phyloP scores from a whole-genome alignment of 176 grass and related monocot genomes.

The Tillandsia fasciculata region DNA sequence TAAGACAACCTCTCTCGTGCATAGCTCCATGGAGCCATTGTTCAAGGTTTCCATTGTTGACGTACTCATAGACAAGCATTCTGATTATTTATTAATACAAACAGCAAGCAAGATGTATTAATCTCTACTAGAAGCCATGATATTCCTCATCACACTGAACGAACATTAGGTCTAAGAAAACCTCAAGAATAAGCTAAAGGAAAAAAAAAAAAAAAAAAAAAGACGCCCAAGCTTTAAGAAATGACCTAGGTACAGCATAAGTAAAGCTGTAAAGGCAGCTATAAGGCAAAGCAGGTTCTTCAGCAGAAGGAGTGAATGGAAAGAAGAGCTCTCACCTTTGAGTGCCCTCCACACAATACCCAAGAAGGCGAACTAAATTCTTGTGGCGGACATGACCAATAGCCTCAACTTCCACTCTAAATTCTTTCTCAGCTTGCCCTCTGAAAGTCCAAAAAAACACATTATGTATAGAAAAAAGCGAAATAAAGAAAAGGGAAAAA shows the following conservation, averaged over 20 bases:
- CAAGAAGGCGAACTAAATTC: conserved; percentile 87
- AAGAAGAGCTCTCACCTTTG: conserved; percentile 49
- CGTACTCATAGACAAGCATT: conserved; percentile 97
- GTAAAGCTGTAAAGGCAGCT: conserved; percentile 1
- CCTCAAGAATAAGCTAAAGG: neutral
- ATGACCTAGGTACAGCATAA: neutral
- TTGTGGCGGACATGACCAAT: conserved; percentile 96
- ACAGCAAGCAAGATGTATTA: conserved; percentile 27
- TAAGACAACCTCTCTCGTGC: conserved; percentile 66
- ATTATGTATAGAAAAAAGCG: neutral
- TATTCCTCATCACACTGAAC: neutral
- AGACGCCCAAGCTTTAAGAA: neutral
- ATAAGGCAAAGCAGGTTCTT: conserved; percentile 1
- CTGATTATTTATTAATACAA: conserved; percentile 26
- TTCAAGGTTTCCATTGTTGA: conserved; percentile 92
- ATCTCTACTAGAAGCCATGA: neutral
- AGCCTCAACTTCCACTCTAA: conserved; percentile 97
- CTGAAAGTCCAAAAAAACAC: conserved; percentile 30
- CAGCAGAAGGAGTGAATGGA: neutral
- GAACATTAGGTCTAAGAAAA: neutral
- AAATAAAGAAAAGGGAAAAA: conserved; percentile 13
- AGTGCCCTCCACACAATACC: conserved; percentile 89
- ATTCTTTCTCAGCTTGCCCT: conserved; percentile 94
- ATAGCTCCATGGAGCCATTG: conserved; percentile 94
- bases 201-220: conserved; percentile 11